Conservation (phyloP, 768 basidiomycete species). For the Boletus pseudopeckii region DNA sequence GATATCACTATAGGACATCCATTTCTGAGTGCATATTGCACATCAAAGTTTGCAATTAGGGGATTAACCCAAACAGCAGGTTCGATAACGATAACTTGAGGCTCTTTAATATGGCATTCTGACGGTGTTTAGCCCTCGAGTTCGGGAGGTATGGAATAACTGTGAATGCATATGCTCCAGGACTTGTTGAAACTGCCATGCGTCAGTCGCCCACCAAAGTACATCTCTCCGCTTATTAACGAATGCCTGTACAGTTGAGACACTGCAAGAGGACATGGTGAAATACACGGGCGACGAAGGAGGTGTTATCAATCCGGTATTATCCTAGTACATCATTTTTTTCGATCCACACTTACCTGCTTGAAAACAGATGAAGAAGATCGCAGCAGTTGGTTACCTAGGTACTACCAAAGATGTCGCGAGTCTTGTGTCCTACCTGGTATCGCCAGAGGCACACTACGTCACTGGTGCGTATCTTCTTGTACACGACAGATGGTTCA, state of each 20-base stretch:
- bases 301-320: conserved; percentile 16
- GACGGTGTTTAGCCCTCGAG: conserved; percentile 29
- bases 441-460: conserved; percentile 31
- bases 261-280: conserved; percentile 11
- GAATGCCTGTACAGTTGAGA: conserved; percentile 11
- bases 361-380: conserved; percentile 8
- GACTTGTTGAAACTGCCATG: conserved; percentile 29
- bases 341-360: neutral
- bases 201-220: conserved; percentile 13
- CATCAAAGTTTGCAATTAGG: conserved; percentile 42
- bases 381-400: conserved; percentile 19
- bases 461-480: conserved; percentile 31
- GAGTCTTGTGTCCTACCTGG: conserved; percentile 36
- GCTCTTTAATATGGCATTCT: neutral
- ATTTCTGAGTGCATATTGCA: conserved; percentile 30
- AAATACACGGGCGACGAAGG: conserved; percentile 10
- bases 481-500: neutral
- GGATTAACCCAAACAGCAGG: conserved; percentile 39
- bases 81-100: neutral
- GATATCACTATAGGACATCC: conserved; percentile 26
- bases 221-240: neutral
- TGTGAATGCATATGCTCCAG: conserved; percentile 35
- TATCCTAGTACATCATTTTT: neutral
- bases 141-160: conserved; percentile 31
- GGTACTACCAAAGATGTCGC: conserved; percentile 34